These are phyloP conservation scores for Xylaria polymorpha DNA, from an alignment of 2,329 filamentous ascomycete genomes.

Conservation along the genomic window DNA sequence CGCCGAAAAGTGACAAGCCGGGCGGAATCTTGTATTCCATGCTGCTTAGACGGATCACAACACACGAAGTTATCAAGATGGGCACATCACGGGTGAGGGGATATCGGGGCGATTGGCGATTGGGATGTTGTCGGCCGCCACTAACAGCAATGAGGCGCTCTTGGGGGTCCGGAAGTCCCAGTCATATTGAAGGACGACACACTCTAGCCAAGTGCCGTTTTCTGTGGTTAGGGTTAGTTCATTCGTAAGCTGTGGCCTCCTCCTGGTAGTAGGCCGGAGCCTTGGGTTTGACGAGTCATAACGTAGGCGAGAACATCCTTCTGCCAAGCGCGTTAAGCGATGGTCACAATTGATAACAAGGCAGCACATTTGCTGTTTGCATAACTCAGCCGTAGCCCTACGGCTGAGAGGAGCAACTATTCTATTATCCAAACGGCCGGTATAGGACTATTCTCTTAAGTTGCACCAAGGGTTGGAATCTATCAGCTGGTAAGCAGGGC, in stretches of 20 bases:
- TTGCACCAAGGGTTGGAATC: slow-evolving; percentile 1
- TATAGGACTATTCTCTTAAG: slow-evolving; percentile 13
- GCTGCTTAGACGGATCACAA: background rate
- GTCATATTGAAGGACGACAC: slow-evolving; percentile 5
- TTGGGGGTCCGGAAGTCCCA: background rate
- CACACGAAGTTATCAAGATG: background rate
- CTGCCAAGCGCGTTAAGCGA: background rate
- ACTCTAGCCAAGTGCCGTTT: slow-evolving; percentile 6
- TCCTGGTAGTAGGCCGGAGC: background rate
- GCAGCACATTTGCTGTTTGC: background rate
- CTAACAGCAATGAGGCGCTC: slow-evolving; percentile 14
- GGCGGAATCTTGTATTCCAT: slow-evolving; percentile 1
- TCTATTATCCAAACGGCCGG: slow-evolving; percentile 8
- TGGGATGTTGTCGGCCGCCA: slow-evolving; percentile 25
- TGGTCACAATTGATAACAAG: background rate
- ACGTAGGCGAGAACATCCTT: slow-evolving; percentile 22
- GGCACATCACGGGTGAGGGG: slow-evolving; percentile 1
- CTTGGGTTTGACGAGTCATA: slow-evolving; percentile 10
- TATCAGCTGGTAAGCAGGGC: slow-evolving; percentile 19
- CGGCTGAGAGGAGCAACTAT: slow-evolving; percentile 9
- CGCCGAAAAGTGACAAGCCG: slow-evolving; percentile 4
- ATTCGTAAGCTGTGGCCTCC: background rate
- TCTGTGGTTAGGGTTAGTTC: slow-evolving; percentile 12
- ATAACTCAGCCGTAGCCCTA: background rate
- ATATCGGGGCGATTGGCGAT: slow-evolving; percentile 2